phyloP scores from a whole-genome alignment of 139 green algal species.

The Tetratostichococcus sp. region DNA sequence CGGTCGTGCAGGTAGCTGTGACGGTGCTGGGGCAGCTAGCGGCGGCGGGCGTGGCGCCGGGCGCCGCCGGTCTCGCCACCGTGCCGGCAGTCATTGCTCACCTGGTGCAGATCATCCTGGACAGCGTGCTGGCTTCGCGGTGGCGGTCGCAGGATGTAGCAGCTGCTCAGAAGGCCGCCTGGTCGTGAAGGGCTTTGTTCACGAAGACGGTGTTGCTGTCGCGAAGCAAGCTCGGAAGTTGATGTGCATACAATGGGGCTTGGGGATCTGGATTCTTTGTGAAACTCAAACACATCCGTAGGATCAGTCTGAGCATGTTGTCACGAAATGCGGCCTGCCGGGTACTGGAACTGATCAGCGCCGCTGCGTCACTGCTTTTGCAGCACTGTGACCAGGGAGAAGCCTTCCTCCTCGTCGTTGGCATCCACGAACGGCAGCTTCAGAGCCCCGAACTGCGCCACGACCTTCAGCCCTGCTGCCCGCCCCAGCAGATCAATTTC shows the following conservation, averaged over 20 bases:
- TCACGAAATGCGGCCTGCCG: too few species aligned
- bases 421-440: not conserved
- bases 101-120: constrained; percentile 51
- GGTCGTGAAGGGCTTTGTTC: not conserved
- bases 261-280: too few species aligned
- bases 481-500: not conserved
- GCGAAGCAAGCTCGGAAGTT: too few species aligned
- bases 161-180: not conserved
- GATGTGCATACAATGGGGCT: too few species aligned
- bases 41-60: constrained; percentile 6
- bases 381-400: not conserved
- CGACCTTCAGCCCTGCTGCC: not conserved
- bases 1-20: constrained; percentile 33
- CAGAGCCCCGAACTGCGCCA: not conserved
- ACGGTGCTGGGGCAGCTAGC: constrained; percentile 46
- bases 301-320: too few species aligned
- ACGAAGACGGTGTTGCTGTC: too few species aligned
- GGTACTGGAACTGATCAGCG: too few species aligned
- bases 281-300: too few species aligned
- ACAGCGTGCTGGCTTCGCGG: constrained; percentile 41
- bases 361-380: not conserved
- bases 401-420: not conserved
- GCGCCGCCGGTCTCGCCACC: constrained; percentile 36
- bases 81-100: constrained; percentile 49
- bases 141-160: constrained; percentile 30